Evolutionary conservation across 352 stramenopile species (phyloP), one percentile per base, ranked within the genome.

Genomic region (Blastocystis sp.): DNA sequence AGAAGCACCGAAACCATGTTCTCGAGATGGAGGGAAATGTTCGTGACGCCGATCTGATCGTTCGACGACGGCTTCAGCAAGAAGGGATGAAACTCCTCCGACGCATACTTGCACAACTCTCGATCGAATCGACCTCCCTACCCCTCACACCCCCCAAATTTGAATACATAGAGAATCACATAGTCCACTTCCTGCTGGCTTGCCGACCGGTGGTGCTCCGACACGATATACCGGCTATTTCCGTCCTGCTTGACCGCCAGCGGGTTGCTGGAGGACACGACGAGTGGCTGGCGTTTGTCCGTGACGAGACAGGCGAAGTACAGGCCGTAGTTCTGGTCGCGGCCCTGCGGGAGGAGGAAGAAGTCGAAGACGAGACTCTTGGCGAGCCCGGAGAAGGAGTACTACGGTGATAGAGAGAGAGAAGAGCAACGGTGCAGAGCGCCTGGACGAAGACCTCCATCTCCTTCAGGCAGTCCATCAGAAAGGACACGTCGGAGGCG

Each of bases 61-160:
- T 76, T 21, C 10, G 19, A 76, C 4, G 6, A 10, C 65, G 34
- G 19, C 34, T 45, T 38, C 65, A 10, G 4, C 19, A 77, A 77
- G 60, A 77, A 77, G 3, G 68, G 68, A 21, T 40, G 38, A 21
- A 77, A 28, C 3, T 24, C 38, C 2, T 6, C 68, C 7, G 9
- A 11, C 2, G 9, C 28, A n/a, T 57, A 77, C 21, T 77, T 77
- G 48, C 68, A 77, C n/a, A 77, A 42, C 60, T 77, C 68, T 2
- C 48, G 68, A 21, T 77, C 48, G 48, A 77, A 77, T 61, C 38
- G n/a, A 48, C 68, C 68, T 57, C 68, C 68, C 68, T 77, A 57
- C 52, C 2, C 7, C 14, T 77, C 14, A 77, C 11, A 4, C 21
- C 7, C 3, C 19, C 28, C 10, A 19, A 4, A 4, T 3, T 34